These are phyloP conservation scores for Trichaptum fuscoviolaceum DNA, from an alignment of 768 basidiomycete species.

Conservation along the genomic window DNA sequence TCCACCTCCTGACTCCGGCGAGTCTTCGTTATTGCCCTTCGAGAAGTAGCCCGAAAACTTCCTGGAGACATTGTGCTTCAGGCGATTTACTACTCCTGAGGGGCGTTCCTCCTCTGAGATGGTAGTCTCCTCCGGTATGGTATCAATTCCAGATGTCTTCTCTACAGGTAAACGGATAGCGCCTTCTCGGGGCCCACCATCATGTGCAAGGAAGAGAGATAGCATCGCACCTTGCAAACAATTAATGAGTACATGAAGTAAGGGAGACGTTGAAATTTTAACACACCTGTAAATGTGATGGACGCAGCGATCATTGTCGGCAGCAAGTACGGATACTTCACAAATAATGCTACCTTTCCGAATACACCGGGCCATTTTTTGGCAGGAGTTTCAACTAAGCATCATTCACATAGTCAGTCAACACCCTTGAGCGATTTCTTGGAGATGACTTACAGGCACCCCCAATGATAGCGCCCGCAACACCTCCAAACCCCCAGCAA, in stretches of 20 bases:
- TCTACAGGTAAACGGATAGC: constrained; percentile 80
- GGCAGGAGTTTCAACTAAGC: constrained; percentile 73
- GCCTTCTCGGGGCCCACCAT: constrained; percentile 86
- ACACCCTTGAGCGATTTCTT: neutral
- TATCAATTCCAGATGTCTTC: constrained; percentile 41
- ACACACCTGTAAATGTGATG: constrained; percentile 66
- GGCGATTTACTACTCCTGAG: constrained; percentile 30
- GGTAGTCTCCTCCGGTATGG: constrained; percentile 66
- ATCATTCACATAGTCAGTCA: constrained; percentile 13
- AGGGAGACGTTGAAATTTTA: neutral
- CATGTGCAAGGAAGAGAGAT: constrained; percentile 81
- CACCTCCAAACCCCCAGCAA: constrained; percentile 96
- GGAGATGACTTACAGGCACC: constrained; percentile 58
- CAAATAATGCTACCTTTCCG: constrained; percentile 58
- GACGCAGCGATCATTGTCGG: constrained; percentile 76
- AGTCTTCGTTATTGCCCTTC: constrained; percentile 32
- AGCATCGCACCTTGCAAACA: constrained; percentile 65
- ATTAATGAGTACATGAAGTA: neutral
- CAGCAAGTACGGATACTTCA: constrained; percentile 83
- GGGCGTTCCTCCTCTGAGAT: constrained; percentile 33
- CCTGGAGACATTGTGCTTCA: constrained; percentile 47
- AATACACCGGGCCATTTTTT: constrained; percentile 83
- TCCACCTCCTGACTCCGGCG: constrained; percentile 24
- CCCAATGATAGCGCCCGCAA: constrained; percentile 81
- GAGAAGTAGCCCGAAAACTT: constrained; percentile 58